phyloP scores from a whole-genome alignment of 2,329 filamentous ascomycete genomes.

The Hortaea sp. region DNA sequence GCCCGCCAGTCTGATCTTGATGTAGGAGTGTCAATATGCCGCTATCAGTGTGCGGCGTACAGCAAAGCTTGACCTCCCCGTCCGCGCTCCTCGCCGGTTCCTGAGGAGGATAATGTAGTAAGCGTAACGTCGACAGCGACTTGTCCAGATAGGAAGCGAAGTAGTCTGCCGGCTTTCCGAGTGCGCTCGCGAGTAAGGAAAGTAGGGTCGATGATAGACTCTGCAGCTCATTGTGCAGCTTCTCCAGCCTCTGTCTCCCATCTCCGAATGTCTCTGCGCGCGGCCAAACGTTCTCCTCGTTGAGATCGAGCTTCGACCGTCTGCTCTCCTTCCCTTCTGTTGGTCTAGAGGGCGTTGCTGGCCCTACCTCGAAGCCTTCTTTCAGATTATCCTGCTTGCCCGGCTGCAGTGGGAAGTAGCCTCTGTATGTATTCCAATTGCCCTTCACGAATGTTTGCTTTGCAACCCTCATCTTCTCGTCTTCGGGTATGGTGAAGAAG shows the following conservation, averaged over 20 bases:
- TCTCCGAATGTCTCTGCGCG: conserved; percentile 10
- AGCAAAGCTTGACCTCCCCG: conserved; percentile 21
- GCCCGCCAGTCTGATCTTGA: conserved; percentile 37
- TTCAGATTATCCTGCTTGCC: conserved; percentile 34
- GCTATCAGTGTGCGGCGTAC: conserved; percentile 34
- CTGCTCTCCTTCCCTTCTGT: conserved; percentile 2
- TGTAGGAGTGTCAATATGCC: conserved; percentile 40
- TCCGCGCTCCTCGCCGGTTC: conserved; percentile 3
- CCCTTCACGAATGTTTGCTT: conserved; percentile 32
- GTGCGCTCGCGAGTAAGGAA: conserved; percentile 29
- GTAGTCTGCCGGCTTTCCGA: conserved; percentile 29
- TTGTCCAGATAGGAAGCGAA: conserved; percentile 33
- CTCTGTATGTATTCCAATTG: conserved; percentile 37
- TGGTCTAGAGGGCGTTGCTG: conserved; percentile 12
- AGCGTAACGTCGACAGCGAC: conserved; percentile 35
- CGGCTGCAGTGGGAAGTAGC: conserved; percentile 37
- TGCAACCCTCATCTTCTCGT: conserved; percentile 22
- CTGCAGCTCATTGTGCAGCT: conserved; percentile 32
- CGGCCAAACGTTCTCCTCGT: conserved; percentile 35
- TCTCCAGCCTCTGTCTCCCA: conserved; percentile 22
- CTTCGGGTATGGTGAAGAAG: conserved; percentile 11
- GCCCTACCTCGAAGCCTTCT: conserved; percentile 38
- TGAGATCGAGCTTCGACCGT: conserved; percentile 27
- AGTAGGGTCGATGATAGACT: conserved; percentile 29
- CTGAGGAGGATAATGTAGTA: conserved; percentile 35